A percentile compares a stretch with the other conserved stretches of the same genome.
Evolutionary conservation across 768 basidiomycete species (phyloP).

Genomic region (Rhodotorula toruloides): DNA sequence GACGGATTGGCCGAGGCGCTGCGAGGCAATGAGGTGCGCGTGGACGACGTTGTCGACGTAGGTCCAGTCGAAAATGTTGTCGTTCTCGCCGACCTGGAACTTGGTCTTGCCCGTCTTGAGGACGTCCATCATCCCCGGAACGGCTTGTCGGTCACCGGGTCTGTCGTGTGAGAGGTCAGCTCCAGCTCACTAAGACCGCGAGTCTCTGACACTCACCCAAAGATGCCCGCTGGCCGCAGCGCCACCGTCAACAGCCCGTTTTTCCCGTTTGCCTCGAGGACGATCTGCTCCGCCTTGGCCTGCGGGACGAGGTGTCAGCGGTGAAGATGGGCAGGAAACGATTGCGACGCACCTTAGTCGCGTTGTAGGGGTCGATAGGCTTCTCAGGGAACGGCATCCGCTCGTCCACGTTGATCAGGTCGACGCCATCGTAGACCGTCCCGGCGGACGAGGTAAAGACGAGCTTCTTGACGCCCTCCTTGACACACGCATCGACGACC

Average conservation of each 20-base stretch:
- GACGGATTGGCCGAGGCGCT: conserved; percentile 57
- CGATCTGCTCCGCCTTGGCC: conserved; percentile 73
- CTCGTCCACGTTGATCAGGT: conserved; percentile 83
- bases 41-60: conserved; percentile 93
- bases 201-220: conserved; percentile 60
- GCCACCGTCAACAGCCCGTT: conserved; percentile 81
- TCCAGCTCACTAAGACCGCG: background rate
- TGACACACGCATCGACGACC: conserved; percentile 72
- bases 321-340: background rate
- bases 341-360: conserved; percentile 59
- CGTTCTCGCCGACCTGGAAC: conserved; percentile 89
- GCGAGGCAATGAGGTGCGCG: conserved; percentile 88
- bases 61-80: conserved; percentile 91
- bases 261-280: conserved; percentile 79
- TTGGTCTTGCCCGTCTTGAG: conserved; percentile 77
- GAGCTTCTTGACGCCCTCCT: conserved; percentile 69
- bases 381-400: conserved; percentile 67
- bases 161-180: conserved; percentile 50
- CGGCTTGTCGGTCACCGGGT: conserved; percentile 83
- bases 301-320: too few species aligned
- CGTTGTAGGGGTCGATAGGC: conserved; percentile 85
- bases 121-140: conserved; percentile 71
- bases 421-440: conserved; percentile 75
- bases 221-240: conserved; percentile 87
- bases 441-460: conserved; percentile 93